These are phyloP conservation scores for Kwoniella sp. DNA, from an alignment of 768 basidiomycete genomes.

Conservation along the genomic window DNA sequence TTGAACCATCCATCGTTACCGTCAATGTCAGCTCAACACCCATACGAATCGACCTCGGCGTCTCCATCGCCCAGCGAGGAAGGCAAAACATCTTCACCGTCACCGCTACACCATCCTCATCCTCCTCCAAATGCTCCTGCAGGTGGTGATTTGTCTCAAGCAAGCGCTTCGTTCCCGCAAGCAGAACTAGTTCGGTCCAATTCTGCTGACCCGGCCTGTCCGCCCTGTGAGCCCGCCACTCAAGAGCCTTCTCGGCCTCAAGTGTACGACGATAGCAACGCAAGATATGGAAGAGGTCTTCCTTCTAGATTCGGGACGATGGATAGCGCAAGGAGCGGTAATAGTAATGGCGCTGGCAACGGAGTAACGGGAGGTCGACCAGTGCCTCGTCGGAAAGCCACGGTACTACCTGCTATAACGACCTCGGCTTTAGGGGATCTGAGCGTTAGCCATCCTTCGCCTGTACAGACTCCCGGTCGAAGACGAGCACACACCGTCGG, in stretches of 20 bases:
- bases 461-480: conserved; percentile 1
- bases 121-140: too few species aligned
- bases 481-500: conserved; percentile 22
- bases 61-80: too few species aligned
- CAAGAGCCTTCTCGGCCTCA: background rate
- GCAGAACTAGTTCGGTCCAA: background rate
- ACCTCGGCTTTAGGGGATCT: conserved; percentile 11
- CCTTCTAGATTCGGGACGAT: background rate
- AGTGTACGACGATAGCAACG: background rate
- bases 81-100: too few species aligned
- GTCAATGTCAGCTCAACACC: too few species aligned
- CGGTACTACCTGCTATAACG: conserved; percentile 15
- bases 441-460: conserved; percentile 3
- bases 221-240: background rate
- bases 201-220: background rate
- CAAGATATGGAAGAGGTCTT: background rate
- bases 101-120: too few species aligned
- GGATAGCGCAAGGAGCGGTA: background rate
- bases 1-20: too few species aligned
- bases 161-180: background rate
- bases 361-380: background rate
- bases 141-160: too few species aligned
- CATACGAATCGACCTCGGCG: too few species aligned
- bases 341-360: background rate
- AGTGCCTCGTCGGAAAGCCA: background rate